Evolutionary conservation across 805 yeast species (phyloP).

Genomic region (Kodamaea leandrae): DNA sequence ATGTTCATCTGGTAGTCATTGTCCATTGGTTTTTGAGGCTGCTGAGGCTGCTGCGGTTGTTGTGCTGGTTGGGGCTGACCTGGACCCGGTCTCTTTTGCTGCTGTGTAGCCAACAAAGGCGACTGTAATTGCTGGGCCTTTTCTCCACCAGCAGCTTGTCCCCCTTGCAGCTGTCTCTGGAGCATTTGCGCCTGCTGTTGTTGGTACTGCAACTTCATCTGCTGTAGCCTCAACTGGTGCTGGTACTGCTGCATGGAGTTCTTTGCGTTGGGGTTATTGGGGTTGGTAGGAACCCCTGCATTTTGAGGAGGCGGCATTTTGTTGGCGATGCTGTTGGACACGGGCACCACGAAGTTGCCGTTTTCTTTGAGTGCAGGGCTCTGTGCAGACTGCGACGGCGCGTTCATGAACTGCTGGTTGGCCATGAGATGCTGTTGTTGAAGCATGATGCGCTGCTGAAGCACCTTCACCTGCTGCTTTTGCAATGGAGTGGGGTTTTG

Average conservation of each 20-base stretch:
- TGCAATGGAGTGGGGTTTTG: background rate
- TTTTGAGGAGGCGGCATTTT: slow-evolving; percentile 13
- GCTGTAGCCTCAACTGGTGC: slow-evolving; percentile 16
- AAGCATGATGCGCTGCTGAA: slow-evolving; percentile 1
- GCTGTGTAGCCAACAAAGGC: slow-evolving; percentile 7
- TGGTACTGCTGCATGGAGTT: slow-evolving; percentile 14
- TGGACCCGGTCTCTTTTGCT: background rate
- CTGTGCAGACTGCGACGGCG: slow-evolving; percentile 2
- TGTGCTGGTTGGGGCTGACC: background rate
- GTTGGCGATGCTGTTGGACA: slow-evolving; percentile 7
- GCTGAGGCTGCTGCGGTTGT: background rate
- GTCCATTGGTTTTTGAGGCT: slow-evolving; percentile 13
- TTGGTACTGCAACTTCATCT: slow-evolving; percentile 17
- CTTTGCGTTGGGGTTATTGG: slow-evolving; percentile 2
- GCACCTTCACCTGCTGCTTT: background rate
- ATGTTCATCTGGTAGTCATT: slow-evolving; percentile 23
- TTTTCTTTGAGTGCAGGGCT: slow-evolving; percentile 8
- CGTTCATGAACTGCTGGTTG: slow-evolving; percentile 6
- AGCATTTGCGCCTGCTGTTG: slow-evolving; percentile 9
- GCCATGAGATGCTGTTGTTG: slow-evolving; percentile 2
- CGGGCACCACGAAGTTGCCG: slow-evolving; percentile 10
- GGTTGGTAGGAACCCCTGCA: slow-evolving; percentile 2
- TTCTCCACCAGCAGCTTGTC: background rate
- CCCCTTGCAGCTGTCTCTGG: slow-evolving; percentile 7
- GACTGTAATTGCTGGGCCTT: slow-evolving; percentile 6